These are phyloP conservation scores for Halophytophthora polymorphica DNA, from an alignment of 352 stramenopile genomes.

Conservation along the genomic window DNA sequence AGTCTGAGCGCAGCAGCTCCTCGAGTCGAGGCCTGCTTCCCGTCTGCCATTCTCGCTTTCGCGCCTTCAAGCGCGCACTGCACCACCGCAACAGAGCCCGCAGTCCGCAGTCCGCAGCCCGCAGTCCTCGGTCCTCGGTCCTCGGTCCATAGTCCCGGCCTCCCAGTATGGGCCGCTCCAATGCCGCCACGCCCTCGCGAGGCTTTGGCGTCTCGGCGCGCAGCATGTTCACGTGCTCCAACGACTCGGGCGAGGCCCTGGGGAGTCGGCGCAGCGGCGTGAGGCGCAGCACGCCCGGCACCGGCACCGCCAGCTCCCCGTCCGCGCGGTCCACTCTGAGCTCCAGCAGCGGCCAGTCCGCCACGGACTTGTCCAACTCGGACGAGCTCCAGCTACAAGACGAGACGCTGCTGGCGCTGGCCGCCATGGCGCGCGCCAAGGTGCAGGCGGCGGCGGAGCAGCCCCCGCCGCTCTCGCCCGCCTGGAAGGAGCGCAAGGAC, in stretches of 20 bases:
- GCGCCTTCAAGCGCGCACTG: too few relatives aligned
- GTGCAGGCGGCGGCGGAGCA: slow-evolving; percentile 15
- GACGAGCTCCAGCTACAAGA: slow-evolving; percentile 19
- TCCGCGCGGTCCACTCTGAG: slow-evolving; percentile 24
- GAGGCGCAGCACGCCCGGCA: slow-evolving; percentile 6
- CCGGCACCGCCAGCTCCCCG: slow-evolving; percentile 14
- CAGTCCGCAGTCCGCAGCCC: too few relatives aligned
- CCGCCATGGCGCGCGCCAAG: slow-evolving; percentile 9
- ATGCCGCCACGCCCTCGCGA: slow-evolving; percentile 11
- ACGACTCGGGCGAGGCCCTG: background rate
- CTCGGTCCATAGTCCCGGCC: too few relatives aligned
- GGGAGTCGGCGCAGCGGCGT: background rate
- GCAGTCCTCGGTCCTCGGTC: too few relatives aligned
- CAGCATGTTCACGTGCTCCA: slow-evolving; percentile 25
- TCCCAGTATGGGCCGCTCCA: too few relatives aligned
- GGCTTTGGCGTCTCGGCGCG: slow-evolving; percentile 20
- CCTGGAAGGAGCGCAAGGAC: slow-evolving; percentile 33
- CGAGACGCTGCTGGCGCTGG: slow-evolving; percentile 20
- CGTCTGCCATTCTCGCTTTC: too few relatives aligned
- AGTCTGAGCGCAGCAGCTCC: too few relatives aligned
- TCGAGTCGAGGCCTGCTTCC: too few relatives aligned
- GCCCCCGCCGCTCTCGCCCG: slow-evolving; percentile 3
- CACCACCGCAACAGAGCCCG: too few relatives aligned
- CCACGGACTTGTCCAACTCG: slow-evolving; percentile 9
- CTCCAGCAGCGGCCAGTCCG: slow-evolving; percentile 19